Conservation (phyloP, 108 stramenopile genomes). For the Fistulifera pelliculosa region DNA sequence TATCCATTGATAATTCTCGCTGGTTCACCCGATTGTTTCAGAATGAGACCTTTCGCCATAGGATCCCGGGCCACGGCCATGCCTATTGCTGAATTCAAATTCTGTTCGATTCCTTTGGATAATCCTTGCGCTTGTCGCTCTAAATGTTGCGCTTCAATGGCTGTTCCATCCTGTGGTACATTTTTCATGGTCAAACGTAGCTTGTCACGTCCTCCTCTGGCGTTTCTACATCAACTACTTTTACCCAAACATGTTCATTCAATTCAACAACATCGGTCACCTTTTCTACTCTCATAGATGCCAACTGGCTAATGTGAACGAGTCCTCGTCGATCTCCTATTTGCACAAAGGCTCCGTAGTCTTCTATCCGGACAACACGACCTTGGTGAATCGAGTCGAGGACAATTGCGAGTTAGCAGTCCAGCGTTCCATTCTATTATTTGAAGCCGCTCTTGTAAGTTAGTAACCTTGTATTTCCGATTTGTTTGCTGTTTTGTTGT, state of each 20-base stretch:
- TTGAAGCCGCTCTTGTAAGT: too few relatives aligned
- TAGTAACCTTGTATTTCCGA: too few relatives aligned
- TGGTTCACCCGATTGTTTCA: constrained; percentile 11
- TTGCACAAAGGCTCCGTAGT: constrained; percentile 54
- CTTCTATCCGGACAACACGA: constrained; percentile 36
- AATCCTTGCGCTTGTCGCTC: not conserved
- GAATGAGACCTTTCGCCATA: constrained; percentile 25
- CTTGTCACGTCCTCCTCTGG: constrained; percentile 15
- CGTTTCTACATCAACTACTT: constrained; percentile 25
- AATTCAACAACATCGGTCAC: constrained; percentile 31
- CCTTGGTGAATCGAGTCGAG: too few relatives aligned
- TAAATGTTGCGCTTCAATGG: not conserved
- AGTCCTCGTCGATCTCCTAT: constrained; percentile 31
- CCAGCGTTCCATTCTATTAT: too few relatives aligned
- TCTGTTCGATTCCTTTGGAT: constrained; percentile 12
- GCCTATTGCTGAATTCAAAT: constrained; percentile 59
- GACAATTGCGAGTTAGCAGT: too few relatives aligned
- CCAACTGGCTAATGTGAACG: constrained; percentile 56
- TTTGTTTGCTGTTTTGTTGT: too few relatives aligned
- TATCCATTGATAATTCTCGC: constrained; percentile 30
- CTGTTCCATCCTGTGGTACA: constrained; percentile 37
- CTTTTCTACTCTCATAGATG: constrained; percentile 25
- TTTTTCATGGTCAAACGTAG: constrained; percentile 54
- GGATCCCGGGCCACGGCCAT: constrained; percentile 65
- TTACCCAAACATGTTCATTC: constrained; percentile 33